These are phyloP conservation scores for Lactarius quietus DNA, from an alignment of 768 basidiomycete species.

Conservation along the genomic window DNA sequence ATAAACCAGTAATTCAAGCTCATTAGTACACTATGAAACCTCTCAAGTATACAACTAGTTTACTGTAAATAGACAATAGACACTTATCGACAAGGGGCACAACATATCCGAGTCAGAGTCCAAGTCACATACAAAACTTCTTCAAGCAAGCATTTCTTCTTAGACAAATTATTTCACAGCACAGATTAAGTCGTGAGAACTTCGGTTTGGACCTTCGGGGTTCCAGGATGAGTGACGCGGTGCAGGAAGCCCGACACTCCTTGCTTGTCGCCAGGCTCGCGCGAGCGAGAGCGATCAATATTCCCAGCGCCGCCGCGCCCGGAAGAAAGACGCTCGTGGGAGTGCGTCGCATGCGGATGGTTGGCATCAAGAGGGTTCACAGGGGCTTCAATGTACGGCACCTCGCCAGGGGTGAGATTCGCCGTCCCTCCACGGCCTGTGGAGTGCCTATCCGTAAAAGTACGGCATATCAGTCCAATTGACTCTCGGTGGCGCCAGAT, in stretches of 20 bases:
- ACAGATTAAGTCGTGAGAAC: background rate
- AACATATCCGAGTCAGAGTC: background rate
- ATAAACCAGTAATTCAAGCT: background rate
- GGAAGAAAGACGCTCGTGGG: slow-evolving; percentile 37
- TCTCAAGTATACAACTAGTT: background rate
- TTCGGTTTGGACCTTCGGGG: background rate
- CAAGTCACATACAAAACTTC: background rate
- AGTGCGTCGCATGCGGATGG: slow-evolving; percentile 11
- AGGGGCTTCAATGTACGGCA: slow-evolving; percentile 28
- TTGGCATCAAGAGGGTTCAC: slow-evolving; percentile 11
- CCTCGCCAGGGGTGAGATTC: slow-evolving; percentile 43
- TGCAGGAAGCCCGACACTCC: slow-evolving; percentile 26
- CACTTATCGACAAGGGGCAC: background rate
- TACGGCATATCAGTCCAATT: background rate
- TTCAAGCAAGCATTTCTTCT: background rate
- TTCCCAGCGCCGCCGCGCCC: slow-evolving; percentile 66
- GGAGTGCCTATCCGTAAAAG: slow-evolving; percentile 46
- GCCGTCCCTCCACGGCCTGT: slow-evolving; percentile 67
- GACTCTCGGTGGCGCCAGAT: background rate
- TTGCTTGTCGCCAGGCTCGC: slow-evolving; percentile 25
- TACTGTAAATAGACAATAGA: background rate
- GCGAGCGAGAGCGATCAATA: slow-evolving; percentile 41
- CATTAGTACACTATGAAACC: background rate
- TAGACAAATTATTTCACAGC: background rate
- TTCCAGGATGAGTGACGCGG: background rate